phyloP scores from a whole-genome alignment of 2,329 filamentous ascomycete species.

The Fusarium scirpi region DNA sequence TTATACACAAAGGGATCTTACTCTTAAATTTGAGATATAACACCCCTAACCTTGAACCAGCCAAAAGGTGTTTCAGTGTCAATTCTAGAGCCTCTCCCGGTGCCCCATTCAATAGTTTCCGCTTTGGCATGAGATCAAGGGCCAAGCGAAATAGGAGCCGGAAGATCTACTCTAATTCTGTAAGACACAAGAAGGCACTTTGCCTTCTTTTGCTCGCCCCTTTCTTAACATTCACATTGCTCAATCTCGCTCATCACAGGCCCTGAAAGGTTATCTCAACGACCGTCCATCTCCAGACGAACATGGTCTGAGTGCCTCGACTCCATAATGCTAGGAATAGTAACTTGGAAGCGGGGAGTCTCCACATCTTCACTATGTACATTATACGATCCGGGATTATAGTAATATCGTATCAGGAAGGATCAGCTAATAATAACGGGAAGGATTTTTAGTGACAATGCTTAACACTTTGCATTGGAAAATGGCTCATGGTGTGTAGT shows the following conservation, averaged over 20 bases:
- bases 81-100: background rate
- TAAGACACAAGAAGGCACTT: background rate
- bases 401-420: background rate
- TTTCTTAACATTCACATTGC: constrained; percentile 12
- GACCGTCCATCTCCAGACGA: constrained; percentile 10
- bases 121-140: background rate
- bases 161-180: constrained; percentile 6
- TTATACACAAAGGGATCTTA: background rate
- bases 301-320: background rate
- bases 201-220: constrained; percentile 5
- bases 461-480: background rate
- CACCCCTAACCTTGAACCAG: background rate
- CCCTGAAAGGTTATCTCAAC: constrained; percentile 27
- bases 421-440: background rate
- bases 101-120: background rate
- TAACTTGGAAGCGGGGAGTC: constrained; percentile 20
- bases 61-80: constrained; percentile 1
- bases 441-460: background rate
- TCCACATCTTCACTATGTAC: constrained; percentile 11
- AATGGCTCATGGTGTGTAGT: background rate
- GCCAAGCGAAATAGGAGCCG: constrained; percentile 2
- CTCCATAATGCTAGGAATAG: constrained; percentile 28
- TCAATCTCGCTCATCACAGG: constrained; percentile 31
- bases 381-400: background rate
- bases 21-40: background rate